Conservation (phyloP, 768 basidiomycete species). For the Podaxis pistillaris region DNA sequence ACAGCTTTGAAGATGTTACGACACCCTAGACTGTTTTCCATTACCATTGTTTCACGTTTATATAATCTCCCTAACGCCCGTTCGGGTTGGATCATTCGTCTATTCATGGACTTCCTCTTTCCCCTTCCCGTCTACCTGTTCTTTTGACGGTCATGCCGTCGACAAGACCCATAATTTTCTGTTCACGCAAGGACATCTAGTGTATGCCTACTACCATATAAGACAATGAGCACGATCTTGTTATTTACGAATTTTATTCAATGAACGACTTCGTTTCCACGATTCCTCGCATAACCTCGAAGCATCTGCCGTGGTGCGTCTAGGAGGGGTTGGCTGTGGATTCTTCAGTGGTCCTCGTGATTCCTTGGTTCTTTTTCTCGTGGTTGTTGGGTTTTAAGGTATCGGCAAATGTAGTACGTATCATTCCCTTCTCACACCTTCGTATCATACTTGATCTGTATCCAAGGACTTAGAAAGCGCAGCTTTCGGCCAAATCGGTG, state of each 20-base stretch:
- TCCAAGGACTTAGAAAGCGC: neutral
- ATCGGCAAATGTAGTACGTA: neutral
- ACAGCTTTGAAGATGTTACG: conserved; percentile 55
- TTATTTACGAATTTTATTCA: conserved; percentile 16
- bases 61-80: conserved; percentile 23
- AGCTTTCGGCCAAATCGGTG: neutral
- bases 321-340: neutral
- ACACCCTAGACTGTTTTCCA: conserved; percentile 30
- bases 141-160: conserved; percentile 9
- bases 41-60: conserved; percentile 23
- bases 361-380: neutral
- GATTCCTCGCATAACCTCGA: neutral
- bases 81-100: conserved; percentile 27
- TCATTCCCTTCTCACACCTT: neutral
- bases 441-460: neutral
- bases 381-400: neutral
- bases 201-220: conserved; percentile 45
- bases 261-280: conserved; percentile 8
- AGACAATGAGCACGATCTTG: conserved; percentile 34
- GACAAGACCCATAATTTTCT: conserved; percentile 7
- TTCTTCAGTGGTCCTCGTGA: neutral
- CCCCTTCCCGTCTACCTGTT: neutral
- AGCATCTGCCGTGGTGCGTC: neutral
- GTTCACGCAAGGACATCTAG: conserved; percentile 41
- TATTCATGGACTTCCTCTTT: conserved; percentile 29